Percentiles rank a stretch among this genome's conserved stretches.
phyloP scores from a whole-genome alignment of 768 basidiomycete genomes.

The Lactarius psammicola region DNA sequence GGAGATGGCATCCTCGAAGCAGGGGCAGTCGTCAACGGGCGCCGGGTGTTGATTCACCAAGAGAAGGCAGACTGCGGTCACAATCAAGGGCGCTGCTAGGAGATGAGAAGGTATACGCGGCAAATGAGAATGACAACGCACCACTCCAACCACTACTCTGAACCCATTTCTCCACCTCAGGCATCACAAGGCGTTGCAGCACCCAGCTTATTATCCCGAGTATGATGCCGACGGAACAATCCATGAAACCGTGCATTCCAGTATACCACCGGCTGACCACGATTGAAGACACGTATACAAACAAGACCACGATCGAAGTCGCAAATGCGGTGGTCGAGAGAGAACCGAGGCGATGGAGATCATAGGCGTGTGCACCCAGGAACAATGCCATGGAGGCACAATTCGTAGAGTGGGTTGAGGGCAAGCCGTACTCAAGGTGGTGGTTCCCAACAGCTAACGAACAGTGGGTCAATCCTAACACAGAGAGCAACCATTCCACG shows the following conservation, averaged over 20 bases:
- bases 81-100: slow-evolving; percentile 50
- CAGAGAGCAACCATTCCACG: neutral
- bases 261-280: slow-evolving; percentile 81
- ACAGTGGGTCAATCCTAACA: neutral
- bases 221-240: slow-evolving; percentile 59
- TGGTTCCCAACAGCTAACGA: slow-evolving; percentile 69
- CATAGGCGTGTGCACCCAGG: slow-evolving; percentile 58
- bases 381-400: slow-evolving; percentile 86
- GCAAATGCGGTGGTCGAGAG: slow-evolving; percentile 50
- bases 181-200: slow-evolving; percentile 38
- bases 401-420: slow-evolving; percentile 93
- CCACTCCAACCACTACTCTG: slow-evolving; percentile 39
- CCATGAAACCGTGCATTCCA: slow-evolving; percentile 85
- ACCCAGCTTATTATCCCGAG: slow-evolving; percentile 71
- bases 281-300: slow-evolving; percentile 64
- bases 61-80: slow-evolving; percentile 63
- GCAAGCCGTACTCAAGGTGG: slow-evolving; percentile 92
- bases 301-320: slow-evolving; percentile 42
- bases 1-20: slow-evolving; percentile 94
- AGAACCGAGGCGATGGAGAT: slow-evolving; percentile 40
- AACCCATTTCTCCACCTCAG: slow-evolving; percentile 45
- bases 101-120: slow-evolving; percentile 7
- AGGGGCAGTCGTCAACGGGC: slow-evolving; percentile 95
- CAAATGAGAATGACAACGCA: slow-evolving; percentile 29
- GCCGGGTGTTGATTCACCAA: slow-evolving; percentile 87